Percentiles rank a stretch among this genome's conserved stretches.
Conservation (phyloP, 192 early-diverging fungal species). For the Coemansia sp. region DNA sequence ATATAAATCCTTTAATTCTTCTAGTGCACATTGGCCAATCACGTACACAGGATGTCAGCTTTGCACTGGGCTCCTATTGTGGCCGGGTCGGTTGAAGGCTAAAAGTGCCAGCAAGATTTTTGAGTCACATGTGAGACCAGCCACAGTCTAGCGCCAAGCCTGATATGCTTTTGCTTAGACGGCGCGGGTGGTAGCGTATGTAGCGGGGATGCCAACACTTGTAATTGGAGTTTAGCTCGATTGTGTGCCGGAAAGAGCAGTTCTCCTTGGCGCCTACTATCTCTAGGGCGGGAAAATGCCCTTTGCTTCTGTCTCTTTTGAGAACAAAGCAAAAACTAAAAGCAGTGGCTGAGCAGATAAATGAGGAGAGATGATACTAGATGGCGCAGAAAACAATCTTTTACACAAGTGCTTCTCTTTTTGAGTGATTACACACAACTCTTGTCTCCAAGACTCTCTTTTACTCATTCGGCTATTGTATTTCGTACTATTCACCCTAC, state of each 20-base stretch:
- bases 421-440: neutral
- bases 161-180: neutral
- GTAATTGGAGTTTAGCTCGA: neutral
- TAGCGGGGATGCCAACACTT: neutral
- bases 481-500: neutral
- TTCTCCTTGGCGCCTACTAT: neutral
- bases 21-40: neutral
- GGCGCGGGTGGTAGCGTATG: neutral
- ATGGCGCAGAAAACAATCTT: neutral
- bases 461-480: neutral
- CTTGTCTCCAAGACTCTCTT: neutral
- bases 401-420: neutral
- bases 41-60: no score
- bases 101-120: no score
- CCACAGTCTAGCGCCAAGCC: constrained; percentile 5
- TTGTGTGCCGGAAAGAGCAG: neutral
- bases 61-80: no score
- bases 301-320: neutral
- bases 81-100: no score
- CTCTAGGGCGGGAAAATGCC: neutral
- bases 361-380: neutral
- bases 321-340: neutral
- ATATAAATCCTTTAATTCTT: neutral
- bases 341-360: constrained; percentile 3
- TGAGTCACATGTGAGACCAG: neutral